phyloP scores from a whole-genome alignment of 208 protist species.

The Trypanosoma cruzi region DNA sequence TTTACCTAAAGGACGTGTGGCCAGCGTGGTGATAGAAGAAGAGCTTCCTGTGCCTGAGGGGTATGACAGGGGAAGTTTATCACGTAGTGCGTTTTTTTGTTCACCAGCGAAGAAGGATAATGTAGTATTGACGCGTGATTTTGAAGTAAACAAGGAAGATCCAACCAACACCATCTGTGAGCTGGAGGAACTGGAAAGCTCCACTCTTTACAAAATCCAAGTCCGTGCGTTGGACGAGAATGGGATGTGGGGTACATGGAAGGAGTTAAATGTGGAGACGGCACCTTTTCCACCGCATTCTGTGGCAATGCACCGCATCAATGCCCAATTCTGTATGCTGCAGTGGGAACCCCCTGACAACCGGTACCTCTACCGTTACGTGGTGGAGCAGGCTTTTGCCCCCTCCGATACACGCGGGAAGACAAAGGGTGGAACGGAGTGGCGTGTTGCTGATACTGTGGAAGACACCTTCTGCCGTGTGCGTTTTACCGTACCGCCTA shows the following conservation, averaged over 20 bases:
- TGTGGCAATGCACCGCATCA: conserved; percentile 71
- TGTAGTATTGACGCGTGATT: conserved; percentile 7
- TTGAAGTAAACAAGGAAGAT: conserved; percentile 21
- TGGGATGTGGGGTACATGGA: conserved; percentile 77
- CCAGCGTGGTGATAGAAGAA: background rate
- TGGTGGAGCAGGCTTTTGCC: conserved; percentile 64
- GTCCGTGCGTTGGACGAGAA: conserved; percentile 79
- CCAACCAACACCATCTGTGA: conserved; percentile 20
- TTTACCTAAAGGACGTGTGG: background rate
- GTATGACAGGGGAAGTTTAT: background rate
- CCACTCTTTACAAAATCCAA: conserved; percentile 66
- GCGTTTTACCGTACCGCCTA: conserved; percentile 49
- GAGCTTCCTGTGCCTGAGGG: background rate
- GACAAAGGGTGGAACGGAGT: conserved; percentile 37
- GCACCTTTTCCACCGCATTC: conserved; percentile 66
- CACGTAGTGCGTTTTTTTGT: background rate
- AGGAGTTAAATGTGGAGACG: conserved; percentile 61
- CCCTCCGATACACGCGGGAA: conserved; percentile 25
- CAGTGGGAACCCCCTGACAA: conserved; percentile 70
- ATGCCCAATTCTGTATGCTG: conserved; percentile 77
- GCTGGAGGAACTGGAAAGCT: conserved; percentile 45
- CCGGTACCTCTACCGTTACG: conserved; percentile 61
- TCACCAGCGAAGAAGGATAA: background rate
- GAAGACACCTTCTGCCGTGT: conserved; percentile 72
- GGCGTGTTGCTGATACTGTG: conserved; percentile 80